Conservation (phyloP, 345 rosid genomes). For the Corchorus capsularis region DNA sequence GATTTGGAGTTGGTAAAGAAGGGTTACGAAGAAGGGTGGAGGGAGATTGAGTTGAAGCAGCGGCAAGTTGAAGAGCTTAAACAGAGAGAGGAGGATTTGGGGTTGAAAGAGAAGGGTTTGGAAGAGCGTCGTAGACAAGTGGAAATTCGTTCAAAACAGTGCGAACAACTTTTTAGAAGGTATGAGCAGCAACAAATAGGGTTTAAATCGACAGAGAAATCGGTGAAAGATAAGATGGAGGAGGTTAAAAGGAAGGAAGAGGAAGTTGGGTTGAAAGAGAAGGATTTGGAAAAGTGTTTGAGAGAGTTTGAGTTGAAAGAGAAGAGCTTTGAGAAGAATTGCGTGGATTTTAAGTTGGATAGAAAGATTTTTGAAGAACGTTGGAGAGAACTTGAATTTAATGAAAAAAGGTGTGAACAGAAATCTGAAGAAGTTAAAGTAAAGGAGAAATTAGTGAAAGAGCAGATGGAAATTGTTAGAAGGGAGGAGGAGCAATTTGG, state of each 20-base stretch:
- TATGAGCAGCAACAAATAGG: not conserved
- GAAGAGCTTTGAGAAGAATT: not conserved
- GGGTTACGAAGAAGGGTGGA: not conserved
- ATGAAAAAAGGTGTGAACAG: constrained; percentile 9
- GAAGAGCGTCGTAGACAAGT: not conserved
- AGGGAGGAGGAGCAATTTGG: not conserved
- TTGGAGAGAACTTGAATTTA: constrained; percentile 16
- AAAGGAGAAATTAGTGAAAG: not conserved
- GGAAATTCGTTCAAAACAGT: not conserved
- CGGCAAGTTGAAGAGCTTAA: not conserved
- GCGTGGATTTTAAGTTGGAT: not conserved
- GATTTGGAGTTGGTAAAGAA: not conserved
- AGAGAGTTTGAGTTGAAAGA: constrained; percentile 13
- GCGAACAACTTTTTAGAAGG: not conserved
- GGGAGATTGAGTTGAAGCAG: not conserved
- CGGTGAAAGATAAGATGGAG: not conserved
- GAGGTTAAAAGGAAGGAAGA: constrained; percentile 6
- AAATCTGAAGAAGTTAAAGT: not conserved
- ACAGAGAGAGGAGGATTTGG: not conserved
- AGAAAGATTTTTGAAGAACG: not conserved
- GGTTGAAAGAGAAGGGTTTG: not conserved
- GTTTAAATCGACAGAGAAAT: not conserved
- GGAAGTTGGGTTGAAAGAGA: constrained; percentile 3
- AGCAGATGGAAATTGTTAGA: not conserved
- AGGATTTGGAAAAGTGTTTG: not conserved